Percentiles rank a stretch among this genome's conserved stretches.
These are phyloP conservation scores for Anisodus tanguticus DNA, from an alignment of 257 asterid genomes.

Conservation along the genomic window DNA sequence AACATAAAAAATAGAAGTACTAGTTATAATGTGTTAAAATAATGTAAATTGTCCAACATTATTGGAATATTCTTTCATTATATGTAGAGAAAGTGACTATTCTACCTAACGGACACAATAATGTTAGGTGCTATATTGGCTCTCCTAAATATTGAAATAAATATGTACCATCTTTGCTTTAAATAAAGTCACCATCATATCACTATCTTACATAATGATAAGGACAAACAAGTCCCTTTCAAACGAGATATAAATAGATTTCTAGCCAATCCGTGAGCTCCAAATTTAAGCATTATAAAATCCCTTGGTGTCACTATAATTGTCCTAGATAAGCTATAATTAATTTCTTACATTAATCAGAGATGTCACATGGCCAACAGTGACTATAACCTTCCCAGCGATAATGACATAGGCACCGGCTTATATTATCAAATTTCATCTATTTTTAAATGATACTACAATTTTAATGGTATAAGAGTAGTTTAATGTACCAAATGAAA, in stretches of 20 bases:
- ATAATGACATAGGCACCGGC: neutral
- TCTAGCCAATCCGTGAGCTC: neutral
- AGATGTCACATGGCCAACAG: neutral
- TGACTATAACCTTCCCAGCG: neutral
- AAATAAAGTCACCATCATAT: conserved; percentile 8
- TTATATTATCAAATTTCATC: neutral
- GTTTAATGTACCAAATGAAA: neutral
- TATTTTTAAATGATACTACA: neutral
- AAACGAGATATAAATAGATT: conserved; percentile 16
- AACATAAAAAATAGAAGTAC: too few relatives aligned
- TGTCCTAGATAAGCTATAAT: neutral
- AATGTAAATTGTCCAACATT: too few relatives aligned
- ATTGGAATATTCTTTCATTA: neutral
- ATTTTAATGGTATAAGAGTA: neutral
- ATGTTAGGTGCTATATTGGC: neutral
- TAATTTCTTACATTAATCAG: neutral
- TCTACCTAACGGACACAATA: neutral
- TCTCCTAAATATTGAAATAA: neutral
- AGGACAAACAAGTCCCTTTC: conserved; percentile 1
- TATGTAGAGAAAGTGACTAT: neutral
- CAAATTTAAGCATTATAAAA: neutral
- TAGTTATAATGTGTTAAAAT: too few relatives aligned
- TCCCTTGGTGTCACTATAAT: neutral
- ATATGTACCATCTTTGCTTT: neutral
- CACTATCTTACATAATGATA: neutral